Percentiles rank a stretch among this genome's conserved stretches.
Evolutionary conservation across 441 rosid species (phyloP).

Genomic region (Corymbia citriodora): DNA sequence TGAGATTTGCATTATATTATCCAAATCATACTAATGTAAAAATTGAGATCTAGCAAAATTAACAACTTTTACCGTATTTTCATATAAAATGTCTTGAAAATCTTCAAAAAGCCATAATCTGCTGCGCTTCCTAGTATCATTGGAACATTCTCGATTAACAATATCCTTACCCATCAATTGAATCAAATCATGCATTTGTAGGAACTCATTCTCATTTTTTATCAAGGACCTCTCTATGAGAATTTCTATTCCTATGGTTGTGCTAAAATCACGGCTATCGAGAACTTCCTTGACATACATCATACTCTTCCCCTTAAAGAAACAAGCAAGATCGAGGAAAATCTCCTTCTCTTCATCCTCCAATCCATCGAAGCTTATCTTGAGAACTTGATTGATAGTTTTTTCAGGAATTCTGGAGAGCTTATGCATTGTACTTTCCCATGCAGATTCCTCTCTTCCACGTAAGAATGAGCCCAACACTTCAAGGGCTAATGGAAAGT

Average conservation of each 20-base stretch:
- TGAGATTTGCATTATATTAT: rapidly evolving
- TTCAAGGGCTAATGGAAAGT: not conserved
- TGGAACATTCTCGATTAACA: rapidly evolving
- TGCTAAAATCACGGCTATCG: rapidly evolving
- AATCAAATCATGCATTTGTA: not conserved
- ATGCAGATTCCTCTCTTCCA: not conserved
- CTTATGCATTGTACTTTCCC: not conserved
- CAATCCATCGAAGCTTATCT: not conserved
- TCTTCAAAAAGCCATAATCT: not conserved
- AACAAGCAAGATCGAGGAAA: not conserved
- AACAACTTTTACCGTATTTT: rapidly evolving
- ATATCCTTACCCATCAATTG: not conserved
- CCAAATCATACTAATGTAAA: rapidly evolving
- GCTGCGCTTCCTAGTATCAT: not conserved
- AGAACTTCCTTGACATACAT: rapidly evolving
- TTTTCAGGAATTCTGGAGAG: rapidly evolving
- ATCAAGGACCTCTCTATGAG: not conserved
- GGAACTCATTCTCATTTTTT: rapidly evolving
- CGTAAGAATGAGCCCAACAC: not conserved
- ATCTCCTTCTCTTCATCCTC: not conserved
- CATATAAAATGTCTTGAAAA: rapidly evolving
- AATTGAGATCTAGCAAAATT: rapidly evolving
- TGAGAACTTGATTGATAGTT: not conserved
- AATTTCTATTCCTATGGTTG: not conserved
- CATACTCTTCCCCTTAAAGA: rapidly evolving